A percentile compares a stretch with the other conserved stretches of the same genome.
phyloP scores from a whole-genome alignment of 2,329 filamentous ascomycete species.

The Apiospora aurea region DNA sequence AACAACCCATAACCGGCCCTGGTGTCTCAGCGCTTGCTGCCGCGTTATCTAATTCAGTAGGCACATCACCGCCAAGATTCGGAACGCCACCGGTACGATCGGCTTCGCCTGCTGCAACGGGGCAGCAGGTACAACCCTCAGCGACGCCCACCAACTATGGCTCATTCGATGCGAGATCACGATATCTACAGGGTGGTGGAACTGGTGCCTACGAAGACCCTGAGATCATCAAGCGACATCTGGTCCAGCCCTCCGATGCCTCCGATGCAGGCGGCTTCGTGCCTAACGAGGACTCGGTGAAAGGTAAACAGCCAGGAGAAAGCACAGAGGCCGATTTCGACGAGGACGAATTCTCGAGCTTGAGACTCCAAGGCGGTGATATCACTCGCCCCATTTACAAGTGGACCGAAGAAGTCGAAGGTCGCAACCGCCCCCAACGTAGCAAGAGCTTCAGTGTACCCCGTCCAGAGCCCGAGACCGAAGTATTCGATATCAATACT shows the following conservation, averaged over 20 bases:
- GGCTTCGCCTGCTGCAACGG: conserved; percentile 62
- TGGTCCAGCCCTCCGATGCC: conserved; percentile 72
- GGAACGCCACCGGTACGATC: conserved; percentile 69
- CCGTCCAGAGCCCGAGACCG: conserved; percentile 79
- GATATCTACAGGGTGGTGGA: conserved; percentile 51
- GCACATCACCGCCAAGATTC: conserved; percentile 72
- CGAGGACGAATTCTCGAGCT: conserved; percentile 89
- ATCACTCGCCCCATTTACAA: conserved; percentile 94
- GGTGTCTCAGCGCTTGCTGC: conserved; percentile 88
- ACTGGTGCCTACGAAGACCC: conserved; percentile 81
- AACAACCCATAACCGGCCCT: conserved; percentile 71
- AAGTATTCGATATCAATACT: conserved; percentile 82
- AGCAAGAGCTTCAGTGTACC: conserved; percentile 88
- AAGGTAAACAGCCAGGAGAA: conserved; percentile 60
- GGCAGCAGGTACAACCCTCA: conserved; percentile 53
- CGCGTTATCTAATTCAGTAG: conserved; percentile 79
- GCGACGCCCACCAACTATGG: conserved; percentile 78
- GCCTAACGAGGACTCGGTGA: conserved; percentile 49
- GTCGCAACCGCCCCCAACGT: conserved; percentile 71
- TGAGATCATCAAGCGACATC: conserved; percentile 88
- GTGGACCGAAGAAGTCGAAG: conserved; percentile 90
- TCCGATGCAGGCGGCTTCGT: conserved; percentile 47
- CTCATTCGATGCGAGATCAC: conserved; percentile 78
- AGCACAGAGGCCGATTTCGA: conserved; percentile 50
- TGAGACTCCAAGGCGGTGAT: conserved; percentile 92